phyloP scores from a whole-genome alignment of 2,329 filamentous ascomycete species.

The Botrytis porri region DNA sequence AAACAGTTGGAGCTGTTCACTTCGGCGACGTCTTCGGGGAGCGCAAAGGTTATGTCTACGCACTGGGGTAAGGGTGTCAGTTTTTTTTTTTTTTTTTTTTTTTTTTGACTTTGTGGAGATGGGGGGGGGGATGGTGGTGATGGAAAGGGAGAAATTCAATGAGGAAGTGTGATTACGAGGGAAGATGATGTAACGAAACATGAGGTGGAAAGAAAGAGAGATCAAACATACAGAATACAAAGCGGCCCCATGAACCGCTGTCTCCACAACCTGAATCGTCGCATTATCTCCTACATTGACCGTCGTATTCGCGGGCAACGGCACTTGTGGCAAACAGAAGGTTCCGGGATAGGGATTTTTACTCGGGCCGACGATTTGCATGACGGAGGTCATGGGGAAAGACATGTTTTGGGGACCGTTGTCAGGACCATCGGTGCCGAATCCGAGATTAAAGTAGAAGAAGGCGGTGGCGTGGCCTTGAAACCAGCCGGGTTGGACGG shows the following conservation, averaged over 20 bases:
- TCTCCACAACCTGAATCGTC: constrained; percentile 84
- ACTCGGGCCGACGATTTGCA: constrained; percentile 77
- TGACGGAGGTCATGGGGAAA: constrained; percentile 72
- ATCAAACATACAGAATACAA: constrained; percentile 50
- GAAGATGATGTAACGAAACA: neutral
- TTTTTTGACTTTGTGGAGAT: neutral
- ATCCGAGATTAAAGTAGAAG: constrained; percentile 88
- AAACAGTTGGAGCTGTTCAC: constrained; percentile 84
- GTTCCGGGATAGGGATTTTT: constrained; percentile 84
- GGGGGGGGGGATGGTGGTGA: neutral
- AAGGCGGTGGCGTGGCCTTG: constrained; percentile 78
- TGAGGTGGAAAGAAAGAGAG: neutral
- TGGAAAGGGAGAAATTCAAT: neutral
- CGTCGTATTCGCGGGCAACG: constrained; percentile 67
- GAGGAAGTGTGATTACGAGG: neutral
- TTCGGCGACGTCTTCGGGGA: constrained; percentile 70
- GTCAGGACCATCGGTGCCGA: constrained; percentile 65
- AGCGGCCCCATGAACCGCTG: constrained; percentile 77
- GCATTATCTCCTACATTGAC: constrained; percentile 82
- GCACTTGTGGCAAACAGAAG: constrained; percentile 86
- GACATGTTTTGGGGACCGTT: constrained; percentile 82
- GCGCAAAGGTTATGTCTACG: constrained; percentile 89
- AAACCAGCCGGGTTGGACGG: constrained; percentile 95
- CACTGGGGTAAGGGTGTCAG: constrained; percentile 55
- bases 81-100: constrained; percentile 14